phyloP scores from a whole-genome alignment of 805 yeast genomes.

The Candida golubevii region DNA sequence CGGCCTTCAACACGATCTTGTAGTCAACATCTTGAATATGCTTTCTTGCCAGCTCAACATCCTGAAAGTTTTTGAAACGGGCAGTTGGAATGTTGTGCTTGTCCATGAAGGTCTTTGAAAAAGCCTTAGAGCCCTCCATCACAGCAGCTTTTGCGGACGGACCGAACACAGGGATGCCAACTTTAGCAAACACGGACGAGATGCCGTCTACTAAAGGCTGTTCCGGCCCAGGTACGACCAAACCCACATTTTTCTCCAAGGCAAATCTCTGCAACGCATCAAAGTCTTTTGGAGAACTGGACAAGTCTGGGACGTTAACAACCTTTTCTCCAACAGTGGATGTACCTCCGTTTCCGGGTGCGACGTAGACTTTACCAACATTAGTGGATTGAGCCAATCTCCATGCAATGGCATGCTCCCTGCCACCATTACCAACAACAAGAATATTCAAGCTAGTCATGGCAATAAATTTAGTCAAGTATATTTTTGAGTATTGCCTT shows the following conservation, averaged over 20 bases:
- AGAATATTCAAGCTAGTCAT: slow-evolving; percentile 40
- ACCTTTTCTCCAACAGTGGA: slow-evolving; percentile 49
- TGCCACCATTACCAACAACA: slow-evolving; percentile 95
- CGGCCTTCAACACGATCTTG: slow-evolving; percentile 90
- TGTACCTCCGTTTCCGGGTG: slow-evolving; percentile 98
- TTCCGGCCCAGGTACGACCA: slow-evolving; percentile 98
- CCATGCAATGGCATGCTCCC: slow-evolving; percentile 98
- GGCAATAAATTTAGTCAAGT: neutral
- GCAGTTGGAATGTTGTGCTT: slow-evolving; percentile 94
- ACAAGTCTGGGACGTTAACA: slow-evolving; percentile 61
- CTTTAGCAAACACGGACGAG: slow-evolving; percentile 61
- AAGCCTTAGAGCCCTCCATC: slow-evolving; percentile 96
- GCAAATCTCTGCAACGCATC: slow-evolving; percentile 71
- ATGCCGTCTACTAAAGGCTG: slow-evolving; percentile 97
- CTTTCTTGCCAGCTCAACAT: slow-evolving; percentile 67
- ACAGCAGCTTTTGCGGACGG: slow-evolving; percentile 88
- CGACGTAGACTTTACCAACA: slow-evolving; percentile 74
- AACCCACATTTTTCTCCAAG: slow-evolving; percentile 51
- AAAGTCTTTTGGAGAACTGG: slow-evolving; percentile 64
- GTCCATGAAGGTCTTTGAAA: slow-evolving; percentile 90
- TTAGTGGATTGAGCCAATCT: slow-evolving; percentile 73
- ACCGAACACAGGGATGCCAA: slow-evolving; percentile 95
- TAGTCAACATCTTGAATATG: slow-evolving; percentile 64
- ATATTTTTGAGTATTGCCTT: neutral
- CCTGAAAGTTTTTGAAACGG: slow-evolving; percentile 73